Evolutionary conservation across 495 filamentous ascomycete species (phyloP), one percentile per base, ranked within the genome.

Genomic region (Podospora tetraspora): DNA sequence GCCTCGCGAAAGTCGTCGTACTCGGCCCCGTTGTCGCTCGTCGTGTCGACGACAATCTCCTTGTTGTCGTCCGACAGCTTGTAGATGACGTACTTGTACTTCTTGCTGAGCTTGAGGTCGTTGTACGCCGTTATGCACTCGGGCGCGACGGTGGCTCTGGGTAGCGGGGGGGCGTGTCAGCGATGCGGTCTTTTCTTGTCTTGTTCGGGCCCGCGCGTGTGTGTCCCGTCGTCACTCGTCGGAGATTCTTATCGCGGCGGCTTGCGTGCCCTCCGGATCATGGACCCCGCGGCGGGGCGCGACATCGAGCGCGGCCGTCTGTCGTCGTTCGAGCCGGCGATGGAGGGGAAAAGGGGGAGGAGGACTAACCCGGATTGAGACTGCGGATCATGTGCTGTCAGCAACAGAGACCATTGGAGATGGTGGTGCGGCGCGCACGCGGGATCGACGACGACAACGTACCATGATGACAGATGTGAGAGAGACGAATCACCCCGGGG

Each of bases 1-100:
- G 90, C 91, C 75, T 88, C 80, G 72, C 91, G 91, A 86, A 97
- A 96, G 68, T 77, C 80, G 57, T 93, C 90, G 82, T 90, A 94
- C 74, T 89, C 84, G 23, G 76, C 76, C 71, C 64, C 67, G 59
- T 84, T 78, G 27, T 85, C 82, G 60, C 83, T 82, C 66, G 88
- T 88, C 69, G 87, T 84, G 72, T 96, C 91, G 73, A 97, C 87
- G 59, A 91, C 90, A 76, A 97, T 93, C 74, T 90, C 79, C 81
- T 91, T 95, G 88, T 91, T 91, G 86, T 97, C 88, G 81, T 96
- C 92, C 71, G 90, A 86, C 76, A 99, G 89, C 86, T 97, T 97
- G 91, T 89, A 98, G 88, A 99, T 91, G 83, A 99, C 90, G 84
- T 88, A 99, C 84, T 96, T 97, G 84, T 88, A 83, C 80, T 89